These are phyloP conservation scores for Lactifluus piperatus DNA, from an alignment of 768 basidiomycete genomes.

Conservation along the genomic window DNA sequence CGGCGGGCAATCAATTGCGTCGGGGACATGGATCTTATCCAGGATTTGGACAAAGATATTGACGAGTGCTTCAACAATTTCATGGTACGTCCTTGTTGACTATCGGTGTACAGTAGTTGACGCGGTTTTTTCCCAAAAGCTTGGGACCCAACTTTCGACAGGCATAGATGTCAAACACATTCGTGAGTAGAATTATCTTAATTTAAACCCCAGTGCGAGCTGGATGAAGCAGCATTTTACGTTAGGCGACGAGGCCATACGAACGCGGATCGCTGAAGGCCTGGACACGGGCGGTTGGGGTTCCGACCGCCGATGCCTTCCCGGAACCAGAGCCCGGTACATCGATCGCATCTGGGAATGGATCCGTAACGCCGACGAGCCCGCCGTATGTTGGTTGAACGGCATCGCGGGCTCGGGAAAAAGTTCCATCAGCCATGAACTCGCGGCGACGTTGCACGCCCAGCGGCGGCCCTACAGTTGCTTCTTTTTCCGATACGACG, in stretches of 20 bases:
- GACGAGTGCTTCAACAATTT: slow-evolving; percentile 2
- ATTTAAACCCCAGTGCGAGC: background rate
- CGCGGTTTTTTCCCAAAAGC: background rate
- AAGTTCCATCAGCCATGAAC: slow-evolving; percentile 19
- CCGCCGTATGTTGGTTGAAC: slow-evolving; percentile 14
- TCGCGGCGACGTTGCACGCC: slow-evolving; percentile 12
- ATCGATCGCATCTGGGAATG: slow-evolving; percentile 12
- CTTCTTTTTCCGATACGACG: slow-evolving; percentile 20
- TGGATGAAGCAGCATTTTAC: background rate
- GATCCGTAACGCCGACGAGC: slow-evolving; percentile 4
- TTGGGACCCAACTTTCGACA: slow-evolving; percentile 12
- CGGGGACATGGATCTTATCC: slow-evolving; percentile 3
- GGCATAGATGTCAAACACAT: slow-evolving; percentile 9
- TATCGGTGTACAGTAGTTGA: background rate
- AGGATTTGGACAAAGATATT: slow-evolving; percentile 5
- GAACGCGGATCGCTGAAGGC: slow-evolving; percentile 4
- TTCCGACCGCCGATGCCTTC: slow-evolving; percentile 8
- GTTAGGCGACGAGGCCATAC: slow-evolving; percentile 8
- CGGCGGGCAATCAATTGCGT: slow-evolving; percentile 13
- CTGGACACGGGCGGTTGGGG: slow-evolving; percentile 11
- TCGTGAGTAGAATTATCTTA: background rate
- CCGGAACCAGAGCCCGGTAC: slow-evolving; percentile 15
- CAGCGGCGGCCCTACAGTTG: slow-evolving; percentile 14
- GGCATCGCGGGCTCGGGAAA: slow-evolving; percentile 22
- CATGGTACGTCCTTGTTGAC: background rate